These are phyloP conservation scores for Berberis thunbergii DNA, from an alignment of 164 flowering plant genomes.

Conservation along the genomic window DNA sequence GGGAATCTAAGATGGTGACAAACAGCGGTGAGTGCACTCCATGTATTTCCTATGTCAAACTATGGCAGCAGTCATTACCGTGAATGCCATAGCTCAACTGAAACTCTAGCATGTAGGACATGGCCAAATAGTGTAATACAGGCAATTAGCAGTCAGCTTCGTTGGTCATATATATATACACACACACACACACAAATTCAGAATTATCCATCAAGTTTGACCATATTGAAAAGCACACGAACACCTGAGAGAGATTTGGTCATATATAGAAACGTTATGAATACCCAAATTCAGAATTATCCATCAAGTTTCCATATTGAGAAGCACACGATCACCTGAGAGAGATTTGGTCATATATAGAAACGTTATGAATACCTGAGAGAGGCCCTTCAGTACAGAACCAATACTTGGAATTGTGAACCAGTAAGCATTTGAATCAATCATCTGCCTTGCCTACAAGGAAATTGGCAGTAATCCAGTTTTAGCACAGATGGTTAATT, in stretches of 20 bases:
- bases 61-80: no score
- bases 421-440: constrained; percentile 86
- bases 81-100: no score
- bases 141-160: no score
- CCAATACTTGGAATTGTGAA: constrained; percentile 93
- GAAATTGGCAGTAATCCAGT: not conserved
- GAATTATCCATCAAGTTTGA: no score
- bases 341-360: not conserved
- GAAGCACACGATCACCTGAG: not conserved
- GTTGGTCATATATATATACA: no score
- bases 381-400: constrained; percentile 70
- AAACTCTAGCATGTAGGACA: no score
- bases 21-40: no score
- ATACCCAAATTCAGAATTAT: constrained; percentile 41
- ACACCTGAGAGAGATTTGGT: not conserved
- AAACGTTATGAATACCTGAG: constrained; percentile 46
- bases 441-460: constrained; percentile 77
- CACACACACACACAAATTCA: not conserved
- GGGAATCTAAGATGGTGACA: no score
- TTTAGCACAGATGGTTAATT: no score
- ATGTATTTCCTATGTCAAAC: no score
- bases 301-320: not conserved
- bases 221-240: not conserved
- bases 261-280: not conserved
- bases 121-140: no score